These are phyloP conservation scores for Komagataella kurtzmanii DNA, from an alignment of 805 yeast species.

Conservation along the genomic window DNA sequence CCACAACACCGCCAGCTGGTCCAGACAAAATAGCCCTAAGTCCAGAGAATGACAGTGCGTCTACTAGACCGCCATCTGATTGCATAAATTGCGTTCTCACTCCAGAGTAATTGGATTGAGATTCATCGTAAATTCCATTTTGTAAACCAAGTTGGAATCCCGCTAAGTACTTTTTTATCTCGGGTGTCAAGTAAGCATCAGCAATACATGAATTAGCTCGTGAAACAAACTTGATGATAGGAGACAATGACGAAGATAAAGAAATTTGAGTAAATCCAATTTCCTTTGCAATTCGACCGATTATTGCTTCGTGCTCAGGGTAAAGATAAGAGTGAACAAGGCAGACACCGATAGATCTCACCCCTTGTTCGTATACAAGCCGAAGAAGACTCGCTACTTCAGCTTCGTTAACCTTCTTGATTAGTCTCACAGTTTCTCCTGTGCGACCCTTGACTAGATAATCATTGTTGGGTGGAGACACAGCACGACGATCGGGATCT, in stretches of 20 bases:
- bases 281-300: conserved; percentile 28
- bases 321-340: conserved; percentile 62
- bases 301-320: conserved; percentile 46
- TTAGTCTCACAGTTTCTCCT: conserved; percentile 52
- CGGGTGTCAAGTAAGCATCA: conserved; percentile 78
- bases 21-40: conserved; percentile 83
- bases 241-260: conserved; percentile 53
- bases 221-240: conserved; percentile 67
- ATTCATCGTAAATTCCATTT: conserved; percentile 27
- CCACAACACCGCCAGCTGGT: conserved; percentile 98
- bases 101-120: conserved; percentile 22
- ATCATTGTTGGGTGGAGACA: conserved; percentile 14
- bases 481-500: conserved; percentile 33
- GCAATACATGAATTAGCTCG: conserved; percentile 71
- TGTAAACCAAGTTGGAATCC: conserved; percentile 51
- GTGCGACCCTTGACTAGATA: conserved; percentile 42
- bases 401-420: conserved; percentile 33
- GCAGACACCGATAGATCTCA: conserved; percentile 59
- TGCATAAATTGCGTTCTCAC: conserved; percentile 78
- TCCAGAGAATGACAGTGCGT: conserved; percentile 76
- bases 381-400: conserved; percentile 28
- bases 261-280: conserved; percentile 63
- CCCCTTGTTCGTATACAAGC: conserved; percentile 38
- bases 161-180: conserved; percentile 47
- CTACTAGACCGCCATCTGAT: conserved; percentile 90